A percentile compares a stretch with the other conserved stretches of the same genome.
Conservation (phyloP, 164 flowering plant species). For the Berberis thunbergii region DNA sequence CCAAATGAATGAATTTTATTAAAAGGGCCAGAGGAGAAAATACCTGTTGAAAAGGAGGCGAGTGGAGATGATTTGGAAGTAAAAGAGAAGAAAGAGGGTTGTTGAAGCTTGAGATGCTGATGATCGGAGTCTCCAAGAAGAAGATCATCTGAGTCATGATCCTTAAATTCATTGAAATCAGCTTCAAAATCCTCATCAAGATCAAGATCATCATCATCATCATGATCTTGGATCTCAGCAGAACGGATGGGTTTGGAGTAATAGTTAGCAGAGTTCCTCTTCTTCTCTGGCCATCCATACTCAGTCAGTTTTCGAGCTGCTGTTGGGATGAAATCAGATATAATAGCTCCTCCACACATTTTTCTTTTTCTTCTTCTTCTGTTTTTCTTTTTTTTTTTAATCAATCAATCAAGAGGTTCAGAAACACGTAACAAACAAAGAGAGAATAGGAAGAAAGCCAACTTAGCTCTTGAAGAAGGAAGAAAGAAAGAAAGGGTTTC, state of each 20-base stretch:
- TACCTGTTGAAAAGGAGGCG: too few relatives aligned
- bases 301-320: constrained; percentile 39
- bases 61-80: constrained; percentile 17
- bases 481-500: too few relatives aligned
- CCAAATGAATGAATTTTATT: too few relatives aligned
- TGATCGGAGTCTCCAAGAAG: constrained; percentile 7
- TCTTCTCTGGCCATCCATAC: constrained; percentile 35
- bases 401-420: too few relatives aligned
- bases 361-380: background rate
- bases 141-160: constrained; percentile 33
- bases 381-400: too few relatives aligned
- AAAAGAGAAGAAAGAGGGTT: constrained; percentile 29
- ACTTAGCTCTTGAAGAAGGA: too few relatives aligned
- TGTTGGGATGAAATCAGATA: constrained; percentile 66
- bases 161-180: constrained; percentile 71
- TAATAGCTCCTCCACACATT: constrained; percentile 97
- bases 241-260: constrained; percentile 22
- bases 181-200: constrained; percentile 73
- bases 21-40: too few relatives aligned
- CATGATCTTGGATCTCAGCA: constrained; percentile 25
- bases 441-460: too few relatives aligned
- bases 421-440: too few relatives aligned
- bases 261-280: constrained; percentile 21
- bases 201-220: constrained; percentile 31
- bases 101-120: background rate